These are phyloP conservation scores for Parathielavia hyrcaniae DNA, from an alignment of 495 filamentous ascomycete genomes.

Conservation along the genomic window DNA sequence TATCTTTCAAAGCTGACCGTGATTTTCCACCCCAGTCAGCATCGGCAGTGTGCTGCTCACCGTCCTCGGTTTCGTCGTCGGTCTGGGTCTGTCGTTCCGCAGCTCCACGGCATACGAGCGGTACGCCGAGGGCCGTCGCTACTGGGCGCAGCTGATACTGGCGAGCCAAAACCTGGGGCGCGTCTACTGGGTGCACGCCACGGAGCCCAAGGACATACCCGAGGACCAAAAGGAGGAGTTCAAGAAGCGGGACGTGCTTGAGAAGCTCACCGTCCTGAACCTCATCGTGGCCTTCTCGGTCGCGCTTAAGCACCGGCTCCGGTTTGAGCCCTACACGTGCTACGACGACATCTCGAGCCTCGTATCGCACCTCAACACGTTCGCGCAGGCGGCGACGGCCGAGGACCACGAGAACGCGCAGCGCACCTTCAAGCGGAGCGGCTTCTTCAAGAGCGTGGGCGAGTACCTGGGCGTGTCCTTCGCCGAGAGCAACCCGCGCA, in stretches of 20 bases:
- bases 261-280: slow-evolving; percentile 73
- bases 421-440: slow-evolving; percentile 28
- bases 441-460: slow-evolving; percentile 58
- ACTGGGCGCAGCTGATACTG: slow-evolving; percentile 69
- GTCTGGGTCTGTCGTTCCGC: slow-evolving; percentile 74
- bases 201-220: slow-evolving; percentile 53
- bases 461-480: slow-evolving; percentile 67
- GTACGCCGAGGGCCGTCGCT: slow-evolving; percentile 67
- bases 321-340: slow-evolving; percentile 76
- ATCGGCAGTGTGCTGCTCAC: slow-evolving; percentile 70
- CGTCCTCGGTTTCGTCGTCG: slow-evolving; percentile 84
- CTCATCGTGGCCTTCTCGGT: slow-evolving; percentile 72
- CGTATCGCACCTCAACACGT: slow-evolving; percentile 58
- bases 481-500: slow-evolving; percentile 65
- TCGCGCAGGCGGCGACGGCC: slow-evolving; percentile 61
- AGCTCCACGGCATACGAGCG: slow-evolving; percentile 82
- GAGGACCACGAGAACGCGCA: slow-evolving; percentile 42
- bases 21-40: slow-evolving; percentile 36
- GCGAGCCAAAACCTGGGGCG: slow-evolving; percentile 68
- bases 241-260: slow-evolving; percentile 63
- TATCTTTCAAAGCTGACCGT: background rate
- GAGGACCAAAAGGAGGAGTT: slow-evolving; percentile 28
- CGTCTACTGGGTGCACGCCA: slow-evolving; percentile 69
- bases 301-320: slow-evolving; percentile 77
- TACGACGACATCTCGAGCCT: slow-evolving; percentile 60